Base-by-base conservation (phyloP, 331 rosid species). In the Rosa hybrid region DNA sequence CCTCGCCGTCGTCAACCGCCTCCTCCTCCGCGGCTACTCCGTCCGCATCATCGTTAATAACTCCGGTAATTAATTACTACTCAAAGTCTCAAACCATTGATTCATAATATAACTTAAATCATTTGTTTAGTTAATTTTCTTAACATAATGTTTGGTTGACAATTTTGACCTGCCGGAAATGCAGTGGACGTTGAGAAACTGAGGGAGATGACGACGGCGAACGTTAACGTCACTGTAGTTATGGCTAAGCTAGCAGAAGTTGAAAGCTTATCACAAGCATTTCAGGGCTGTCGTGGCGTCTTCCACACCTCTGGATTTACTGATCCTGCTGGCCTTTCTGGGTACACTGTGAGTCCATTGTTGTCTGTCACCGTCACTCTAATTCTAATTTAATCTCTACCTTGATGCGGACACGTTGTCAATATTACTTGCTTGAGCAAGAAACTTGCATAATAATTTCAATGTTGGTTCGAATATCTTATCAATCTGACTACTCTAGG, bases 291-390 rank as follows among this genome's bases (percentile, higher is more conserved):
- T 84, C 86, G 91, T 84, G 98, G 97, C 79, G 87, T 93, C 0
- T 89, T 96, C 73, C 99, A 96, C 75, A 93, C 97, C 86, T 85
- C 99, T 71, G 86, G 97, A 0, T 91, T 89, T 50, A 81, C 86
- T 3, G 99, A 96, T 79, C 99, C 97, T 14, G 90, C 96, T 4
- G 99, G 98, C 49, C 88, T 96, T 12, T 91, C 99, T 44, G 99
- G 99, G 25, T 96, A 96, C 81, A 88, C 98, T 0, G 99, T 95
- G 30, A 85, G 92, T 25, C 74, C 12, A 12, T 20, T 3, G 27
- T 21, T 6, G 23, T 68, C 23, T 4, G 6, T 16, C 71, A 67
- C 73, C 8, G 42, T 12, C 42, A n/a, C 39, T 34, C 39, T 34
- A 34, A 34, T 34, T 57, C 12, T 30, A 13, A n/a, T 68, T 68